These are phyloP conservation scores for Aureobasidium melanogenum DNA, from an alignment of 2,329 filamentous ascomycete species.

Conservation along the genomic window DNA sequence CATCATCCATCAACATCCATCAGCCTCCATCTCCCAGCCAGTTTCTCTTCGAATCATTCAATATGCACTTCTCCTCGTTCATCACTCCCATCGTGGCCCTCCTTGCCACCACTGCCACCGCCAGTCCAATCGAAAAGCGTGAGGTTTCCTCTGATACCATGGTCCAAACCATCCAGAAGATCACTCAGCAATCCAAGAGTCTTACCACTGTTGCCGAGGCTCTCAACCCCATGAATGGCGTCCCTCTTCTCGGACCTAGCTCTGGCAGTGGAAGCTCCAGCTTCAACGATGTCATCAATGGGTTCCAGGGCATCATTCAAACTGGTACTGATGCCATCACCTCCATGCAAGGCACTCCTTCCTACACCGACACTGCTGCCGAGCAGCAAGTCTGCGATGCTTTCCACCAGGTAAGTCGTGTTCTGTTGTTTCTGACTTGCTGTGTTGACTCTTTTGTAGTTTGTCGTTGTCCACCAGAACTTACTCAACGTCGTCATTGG, in stretches of 20 bases:
- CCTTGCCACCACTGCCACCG: background rate
- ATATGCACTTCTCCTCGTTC: background rate
- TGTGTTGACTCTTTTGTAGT: conserved; percentile 13
- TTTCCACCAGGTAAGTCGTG: conserved; percentile 19
- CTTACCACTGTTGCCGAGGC: conserved; percentile 3
- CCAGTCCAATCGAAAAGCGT: conserved; percentile 11
- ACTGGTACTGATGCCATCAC: conserved; percentile 16
- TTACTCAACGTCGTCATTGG: conserved; percentile 29
- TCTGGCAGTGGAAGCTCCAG: background rate
- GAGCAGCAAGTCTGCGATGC: conserved; percentile 19
- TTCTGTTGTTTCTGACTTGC: too few relatives aligned
- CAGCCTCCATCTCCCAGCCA: background rate
- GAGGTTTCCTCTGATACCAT: conserved; percentile 7
- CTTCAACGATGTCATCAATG: conserved; percentile 23
- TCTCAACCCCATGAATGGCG: background rate
- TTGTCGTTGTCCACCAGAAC: conserved; percentile 25
- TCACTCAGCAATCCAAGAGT: conserved; percentile 11
- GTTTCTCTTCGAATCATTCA: background rate
- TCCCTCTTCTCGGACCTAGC: background rate
- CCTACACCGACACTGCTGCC: conserved; percentile 13
- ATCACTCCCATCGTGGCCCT: background rate
- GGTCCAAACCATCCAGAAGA: conserved; percentile 11
- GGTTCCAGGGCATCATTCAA: conserved; percentile 24
- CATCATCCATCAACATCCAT: background rate
- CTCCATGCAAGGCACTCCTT: conserved; percentile 16